Conservation (phyloP, 75 land plant species). For the Pinus albicaulis region DNA sequence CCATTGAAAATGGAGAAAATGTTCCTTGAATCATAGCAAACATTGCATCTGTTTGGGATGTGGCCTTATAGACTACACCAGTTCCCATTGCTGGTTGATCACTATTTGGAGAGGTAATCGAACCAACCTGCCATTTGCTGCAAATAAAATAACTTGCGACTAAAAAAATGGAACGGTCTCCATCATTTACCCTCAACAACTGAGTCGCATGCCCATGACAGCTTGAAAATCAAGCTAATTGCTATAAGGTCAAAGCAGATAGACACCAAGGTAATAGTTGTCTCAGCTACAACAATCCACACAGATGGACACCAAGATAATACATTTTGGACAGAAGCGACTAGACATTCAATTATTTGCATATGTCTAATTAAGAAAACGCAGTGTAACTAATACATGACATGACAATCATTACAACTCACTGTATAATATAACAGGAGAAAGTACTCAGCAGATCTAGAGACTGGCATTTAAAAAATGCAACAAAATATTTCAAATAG, state of each 20-base stretch:
- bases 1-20: constrained; percentile 45
- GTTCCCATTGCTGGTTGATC: constrained; percentile 42
- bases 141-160: not conserved
- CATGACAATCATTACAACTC: not conserved
- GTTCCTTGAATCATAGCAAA: constrained; percentile 38
- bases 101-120: constrained; percentile 30
- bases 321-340: no score
- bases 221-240: not conserved
- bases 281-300: no score
- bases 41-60: constrained; percentile 51
- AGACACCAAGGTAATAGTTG: no score
- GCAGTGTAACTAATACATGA: no score
- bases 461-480: not conserved
- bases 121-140: constrained; percentile 52
- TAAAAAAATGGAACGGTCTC: not conserved
- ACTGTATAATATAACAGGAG: not conserved
- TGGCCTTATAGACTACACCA: constrained; percentile 14
- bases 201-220: not conserved
- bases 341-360: no score
- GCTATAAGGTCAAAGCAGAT: no score
- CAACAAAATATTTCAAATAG: not conserved
- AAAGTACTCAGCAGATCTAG: not conserved
- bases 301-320: no score
- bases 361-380: no score
- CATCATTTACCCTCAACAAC: not conserved